These are phyloP conservation scores for Helminthosporium solani DNA, from an alignment of 2,329 filamentous ascomycete species.

Conservation along the genomic window DNA sequence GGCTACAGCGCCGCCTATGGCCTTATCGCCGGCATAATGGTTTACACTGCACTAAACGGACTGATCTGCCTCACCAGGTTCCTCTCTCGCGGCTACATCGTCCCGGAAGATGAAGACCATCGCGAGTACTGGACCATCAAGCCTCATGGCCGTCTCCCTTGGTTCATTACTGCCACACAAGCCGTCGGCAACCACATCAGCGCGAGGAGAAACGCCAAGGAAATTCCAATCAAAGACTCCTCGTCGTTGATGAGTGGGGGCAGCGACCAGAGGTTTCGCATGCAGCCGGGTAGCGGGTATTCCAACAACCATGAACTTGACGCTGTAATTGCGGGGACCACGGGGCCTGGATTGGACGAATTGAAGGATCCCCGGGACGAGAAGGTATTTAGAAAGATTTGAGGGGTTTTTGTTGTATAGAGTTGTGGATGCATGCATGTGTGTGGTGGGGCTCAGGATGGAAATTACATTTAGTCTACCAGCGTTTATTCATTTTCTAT, in stretches of 20 bases:
- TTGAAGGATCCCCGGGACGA: conserved; percentile 22
- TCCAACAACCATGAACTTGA: conserved; percentile 28
- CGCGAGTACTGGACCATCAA: conserved; percentile 75
- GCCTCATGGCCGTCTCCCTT: conserved; percentile 34
- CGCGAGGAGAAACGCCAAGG: conserved; percentile 6
- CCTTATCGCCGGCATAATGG: conserved; percentile 75
- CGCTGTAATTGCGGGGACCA: conserved; percentile 20
- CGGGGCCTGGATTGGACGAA: conserved; percentile 1
- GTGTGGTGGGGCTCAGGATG: no score
- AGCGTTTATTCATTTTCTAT: no score
- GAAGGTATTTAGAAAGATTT: conserved; percentile 23
- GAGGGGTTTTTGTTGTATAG: background rate
- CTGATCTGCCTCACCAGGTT: conserved; percentile 68
- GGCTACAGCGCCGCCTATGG: conserved; percentile 87
- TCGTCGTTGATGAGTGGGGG: conserved; percentile 28
- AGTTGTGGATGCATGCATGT: no score
- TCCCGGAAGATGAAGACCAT: conserved; percentile 71
- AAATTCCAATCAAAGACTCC: conserved; percentile 12
- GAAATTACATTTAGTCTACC: no score
- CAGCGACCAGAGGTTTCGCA: conserved; percentile 26
- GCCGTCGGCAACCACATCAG: conserved; percentile 25
- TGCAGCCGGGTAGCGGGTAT: background rate
- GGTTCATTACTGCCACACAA: conserved; percentile 35
- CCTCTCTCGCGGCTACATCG: conserved; percentile 65
- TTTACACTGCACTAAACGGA: conserved; percentile 73